Evolutionary conservation across 2,329 filamentous ascomycete genomes (phyloP).

Genomic region (Aspergillus sergii): DNA sequence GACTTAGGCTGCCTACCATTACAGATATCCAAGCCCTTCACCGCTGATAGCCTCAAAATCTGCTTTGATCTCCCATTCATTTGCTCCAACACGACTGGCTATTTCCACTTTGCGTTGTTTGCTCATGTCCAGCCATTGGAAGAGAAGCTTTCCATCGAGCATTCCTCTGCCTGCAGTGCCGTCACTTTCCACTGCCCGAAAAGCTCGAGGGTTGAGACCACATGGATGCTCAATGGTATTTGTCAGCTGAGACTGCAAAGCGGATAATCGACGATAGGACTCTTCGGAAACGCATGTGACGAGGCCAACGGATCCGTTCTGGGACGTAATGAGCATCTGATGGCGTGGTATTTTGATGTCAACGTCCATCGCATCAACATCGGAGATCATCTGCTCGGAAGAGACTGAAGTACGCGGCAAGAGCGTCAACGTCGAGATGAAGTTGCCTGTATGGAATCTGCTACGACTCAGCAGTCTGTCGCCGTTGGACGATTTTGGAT

Average conservation of each 20-base stretch:
- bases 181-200: slow-evolving; percentile 62
- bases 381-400: slow-evolving; percentile 37
- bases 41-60: slow-evolving; percentile 70
- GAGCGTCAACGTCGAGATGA: slow-evolving; percentile 73
- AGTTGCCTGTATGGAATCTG: slow-evolving; percentile 84
- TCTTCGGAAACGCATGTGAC: slow-evolving; percentile 78
- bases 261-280: slow-evolving; percentile 79
- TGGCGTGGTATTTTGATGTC: slow-evolving; percentile 40
- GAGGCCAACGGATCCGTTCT: slow-evolving; percentile 74
- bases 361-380: slow-evolving; percentile 43
- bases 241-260: slow-evolving; percentile 77
- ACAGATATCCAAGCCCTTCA: slow-evolving; percentile 58
- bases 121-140: slow-evolving; percentile 74
- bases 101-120: slow-evolving; percentile 73
- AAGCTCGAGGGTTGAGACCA: slow-evolving; percentile 80
- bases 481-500: slow-evolving; percentile 90
- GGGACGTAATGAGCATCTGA: slow-evolving; percentile 70
- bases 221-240: slow-evolving; percentile 75
- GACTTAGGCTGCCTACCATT: slow-evolving; percentile 5
- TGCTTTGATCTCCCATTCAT: slow-evolving; percentile 67
- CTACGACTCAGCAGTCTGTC: slow-evolving; percentile 83
- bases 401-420: slow-evolving; percentile 67
- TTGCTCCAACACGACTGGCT: slow-evolving; percentile 70
- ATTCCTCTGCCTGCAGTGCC: slow-evolving; percentile 61
- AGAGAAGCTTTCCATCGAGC: slow-evolving; percentile 76